Percentiles rank a stretch among this genome's conserved stretches.
Evolutionary conservation across 177 flowering plant species (phyloP).

Genomic region (Vitis hybrid): DNA sequence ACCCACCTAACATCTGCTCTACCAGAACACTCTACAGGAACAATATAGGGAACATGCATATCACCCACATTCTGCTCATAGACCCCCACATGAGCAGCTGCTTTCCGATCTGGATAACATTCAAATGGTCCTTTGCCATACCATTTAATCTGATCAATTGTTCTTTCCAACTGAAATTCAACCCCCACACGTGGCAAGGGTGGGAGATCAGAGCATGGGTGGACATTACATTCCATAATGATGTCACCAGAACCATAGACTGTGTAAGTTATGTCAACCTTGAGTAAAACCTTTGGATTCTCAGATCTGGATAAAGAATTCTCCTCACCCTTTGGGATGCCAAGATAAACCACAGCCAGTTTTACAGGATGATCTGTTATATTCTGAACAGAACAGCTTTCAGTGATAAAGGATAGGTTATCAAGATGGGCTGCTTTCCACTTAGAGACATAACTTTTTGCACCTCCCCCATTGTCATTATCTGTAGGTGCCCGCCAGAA

Average conservation of each 20-base stretch:
- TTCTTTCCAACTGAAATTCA: slow-evolving; percentile 72
- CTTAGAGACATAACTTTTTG: slow-evolving; percentile 58
- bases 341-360: slow-evolving; percentile 47
- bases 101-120: slow-evolving; percentile 95
- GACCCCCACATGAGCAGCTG: slow-evolving; percentile 79
- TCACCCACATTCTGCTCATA: slow-evolving; percentile 64
- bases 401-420: slow-evolving; percentile 40
- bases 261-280: slow-evolving; percentile 53
- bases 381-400: slow-evolving; percentile 59
- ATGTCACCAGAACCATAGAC: slow-evolving; percentile 86
- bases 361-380: slow-evolving; percentile 45
- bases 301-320: slow-evolving; percentile 18
- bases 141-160: slow-evolving; percentile 66
- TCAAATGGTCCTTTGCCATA: slow-evolving; percentile 97
- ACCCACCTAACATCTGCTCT: slow-evolving; percentile 98
- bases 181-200: slow-evolving; percentile 96
- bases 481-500: slow-evolving; percentile 98
- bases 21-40: slow-evolving; percentile 86
- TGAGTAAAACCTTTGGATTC: slow-evolving; percentile 36
- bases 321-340: slow-evolving; percentile 31
- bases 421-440: slow-evolving; percentile 79
- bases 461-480: slow-evolving; percentile 90
- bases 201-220: slow-evolving; percentile 70
- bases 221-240: slow-evolving; percentile 59
- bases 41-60: slow-evolving; percentile 92